Evolutionary conservation across 768 basidiomycete species (phyloP).

Genomic region (Lentinula aciculospora): DNA sequence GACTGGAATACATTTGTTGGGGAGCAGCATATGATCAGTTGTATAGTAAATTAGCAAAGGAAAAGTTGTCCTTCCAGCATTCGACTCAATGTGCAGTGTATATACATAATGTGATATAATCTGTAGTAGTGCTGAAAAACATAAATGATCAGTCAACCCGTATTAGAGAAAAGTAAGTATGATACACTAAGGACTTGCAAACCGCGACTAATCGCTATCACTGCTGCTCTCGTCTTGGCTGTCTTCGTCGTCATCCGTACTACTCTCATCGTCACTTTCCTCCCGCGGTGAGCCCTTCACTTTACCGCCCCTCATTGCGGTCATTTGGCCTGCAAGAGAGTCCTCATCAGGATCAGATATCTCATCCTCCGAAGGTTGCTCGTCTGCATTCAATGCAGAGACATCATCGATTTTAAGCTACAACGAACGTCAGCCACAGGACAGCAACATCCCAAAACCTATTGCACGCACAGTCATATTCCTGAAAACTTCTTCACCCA

Average conservation of each 20-base stretch:
- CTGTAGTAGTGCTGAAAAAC: too few relatives aligned
- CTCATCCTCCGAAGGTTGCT: constrained; percentile 73
- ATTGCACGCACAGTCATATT: constrained; percentile 62
- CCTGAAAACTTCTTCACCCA: constrained; percentile 69
- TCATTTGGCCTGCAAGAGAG: constrained; percentile 95
- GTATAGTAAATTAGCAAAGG: too few relatives aligned
- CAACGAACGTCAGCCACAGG: background rate
- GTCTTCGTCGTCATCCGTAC: constrained; percentile 44
- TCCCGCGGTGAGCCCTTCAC: constrained; percentile 53
- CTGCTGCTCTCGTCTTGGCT: constrained; percentile 53
- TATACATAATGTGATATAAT: too few relatives aligned
- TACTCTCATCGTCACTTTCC: constrained; percentile 45
- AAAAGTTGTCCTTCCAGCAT: too few relatives aligned
- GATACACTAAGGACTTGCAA: background rate
- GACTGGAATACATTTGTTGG: too few relatives aligned
- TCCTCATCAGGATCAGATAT: constrained; percentile 99
- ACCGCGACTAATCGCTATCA: constrained; percentile 36
- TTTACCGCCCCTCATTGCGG: constrained; percentile 82
- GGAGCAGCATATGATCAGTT: too few relatives aligned
- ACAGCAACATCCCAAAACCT: background rate
- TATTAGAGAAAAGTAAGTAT: background rate
- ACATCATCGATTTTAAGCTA: constrained; percentile 84
- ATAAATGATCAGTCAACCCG: background rate
- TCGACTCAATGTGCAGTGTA: too few relatives aligned
- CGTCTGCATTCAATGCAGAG: constrained; percentile 49